Evolutionary conservation across 331 rosid species (phyloP), one percentile per base, ranked within the genome.

Genomic region (Cydonia oblonga): DNA sequence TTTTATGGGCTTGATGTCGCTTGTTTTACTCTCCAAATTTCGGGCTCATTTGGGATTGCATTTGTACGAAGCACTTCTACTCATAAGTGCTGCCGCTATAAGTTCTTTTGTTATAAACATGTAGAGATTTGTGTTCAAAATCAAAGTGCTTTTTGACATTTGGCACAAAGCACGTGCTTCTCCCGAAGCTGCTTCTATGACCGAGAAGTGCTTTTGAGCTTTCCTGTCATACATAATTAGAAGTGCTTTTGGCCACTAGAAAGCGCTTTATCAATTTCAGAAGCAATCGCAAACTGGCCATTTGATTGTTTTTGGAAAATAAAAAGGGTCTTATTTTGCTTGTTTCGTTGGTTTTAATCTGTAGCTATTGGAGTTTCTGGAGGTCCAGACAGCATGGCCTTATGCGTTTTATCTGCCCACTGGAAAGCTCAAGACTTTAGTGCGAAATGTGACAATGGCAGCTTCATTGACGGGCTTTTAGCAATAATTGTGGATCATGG

Each of bases 281-380:
- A 46, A 46, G 53, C 1, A 46, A 15, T 46, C 19, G 19, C n/a
- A 46, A 5, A 14, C 7, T 14, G 53, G n/a, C 53, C 53, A 0
- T 15, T 38, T 22, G 29, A 25, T 52, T 52, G 23, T 23, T 42
- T 4, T n/a, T 53, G 11, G 22, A 38, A 33, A 65, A 64, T 10
- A 9, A 66, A 6, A 20, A 12, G 4, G 73, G 19, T 69, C 11
- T 52, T 22, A 15, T 23, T 53, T 20, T 54, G 0, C 68, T 74
- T 59, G 18, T 74, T 24, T 51, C 14, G 9, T 25, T 68, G 44
- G 11, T 83, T 73, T 49, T 59, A 29, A 46, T 46, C 7, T 24
- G 68, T 72, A 95, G 97, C 97, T 72, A 56, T 95, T 84, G 98
- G 97, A 74, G 98, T 95, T 40, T 91, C 97, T 22, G 98, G 98